Evolutionary conservation across 1,139 yeast genomes (phyloP).

Genomic region (Debaryomycetaceae sp.): DNA sequence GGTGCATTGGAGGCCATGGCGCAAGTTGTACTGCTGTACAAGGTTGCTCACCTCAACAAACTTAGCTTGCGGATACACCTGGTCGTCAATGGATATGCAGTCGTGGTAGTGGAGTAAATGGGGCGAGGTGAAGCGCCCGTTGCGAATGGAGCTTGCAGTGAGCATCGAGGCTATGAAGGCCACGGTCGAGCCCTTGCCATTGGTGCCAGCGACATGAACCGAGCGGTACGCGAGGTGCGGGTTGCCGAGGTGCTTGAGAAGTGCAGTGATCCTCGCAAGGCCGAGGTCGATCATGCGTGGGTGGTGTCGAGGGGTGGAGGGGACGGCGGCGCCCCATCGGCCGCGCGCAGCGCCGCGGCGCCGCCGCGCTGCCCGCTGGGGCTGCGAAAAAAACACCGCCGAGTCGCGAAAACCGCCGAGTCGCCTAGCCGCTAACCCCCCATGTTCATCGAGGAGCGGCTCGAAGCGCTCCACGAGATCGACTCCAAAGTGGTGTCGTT

Average conservation of each 20-base stretch:
- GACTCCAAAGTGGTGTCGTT: conserved; percentile 43
- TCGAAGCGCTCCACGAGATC: conserved; percentile 40
- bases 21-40: conserved; percentile 33
- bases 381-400: too few relatives aligned
- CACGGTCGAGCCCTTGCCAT: conserved; percentile 90
- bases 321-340: too few relatives aligned
- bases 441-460: conserved; percentile 41
- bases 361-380: too few relatives aligned
- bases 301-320: conserved; percentile 3
- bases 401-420: too few relatives aligned
- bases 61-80: conserved; percentile 42
- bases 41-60: conserved; percentile 43
- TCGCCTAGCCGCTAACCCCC: neutral
- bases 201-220: conserved; percentile 88
- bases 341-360: too few relatives aligned
- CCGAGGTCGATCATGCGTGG: conserved; percentile 50
- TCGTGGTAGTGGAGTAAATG: conserved; percentile 73
- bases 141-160: conserved; percentile 40
- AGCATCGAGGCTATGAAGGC: conserved; percentile 69
- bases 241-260: conserved; percentile 59
- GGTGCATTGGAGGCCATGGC: conserved; percentile 57
- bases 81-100: conserved; percentile 63
- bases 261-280: conserved; percentile 50
- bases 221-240: conserved; percentile 65
- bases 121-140: conserved; percentile 87